Percentiles rank a stretch among this genome's conserved stretches.
These are phyloP conservation scores for Thraustochytrium striatum DNA, from an alignment of 352 stramenopile species.

Conservation along the genomic window DNA sequence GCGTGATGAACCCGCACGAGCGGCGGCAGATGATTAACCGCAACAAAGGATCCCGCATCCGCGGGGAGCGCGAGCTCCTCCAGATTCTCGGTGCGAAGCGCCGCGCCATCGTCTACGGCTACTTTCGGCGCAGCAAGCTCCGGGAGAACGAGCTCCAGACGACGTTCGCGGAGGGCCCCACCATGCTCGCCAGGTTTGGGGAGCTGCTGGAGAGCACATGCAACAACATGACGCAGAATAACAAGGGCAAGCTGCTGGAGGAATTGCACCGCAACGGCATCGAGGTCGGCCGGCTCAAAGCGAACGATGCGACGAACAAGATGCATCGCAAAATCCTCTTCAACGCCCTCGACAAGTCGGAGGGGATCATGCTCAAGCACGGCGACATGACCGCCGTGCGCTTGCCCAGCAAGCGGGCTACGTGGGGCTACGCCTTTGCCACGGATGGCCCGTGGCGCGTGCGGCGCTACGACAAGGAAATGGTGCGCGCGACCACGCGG, in stretches of 20 bases:
- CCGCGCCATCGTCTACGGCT: slow-evolving; percentile 3
- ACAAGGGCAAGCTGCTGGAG: slow-evolving; percentile 33
- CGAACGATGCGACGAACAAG: slow-evolving; percentile 32
- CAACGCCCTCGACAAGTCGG: not conserved
- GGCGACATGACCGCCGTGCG: not conserved
- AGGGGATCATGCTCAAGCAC: slow-evolving; percentile 11
- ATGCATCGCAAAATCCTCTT: slow-evolving; percentile 38
- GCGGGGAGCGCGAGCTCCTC: not conserved
- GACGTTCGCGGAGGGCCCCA: slow-evolving; percentile 1
- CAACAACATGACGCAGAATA: slow-evolving; percentile 44
- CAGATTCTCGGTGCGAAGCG: not conserved
- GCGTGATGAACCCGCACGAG: slow-evolving; percentile 25
- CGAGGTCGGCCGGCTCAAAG: slow-evolving; percentile 17
- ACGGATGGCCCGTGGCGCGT: slow-evolving; percentile 33
- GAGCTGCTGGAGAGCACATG: slow-evolving; percentile 35
- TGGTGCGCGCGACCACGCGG: not conserved
- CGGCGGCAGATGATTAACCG: not conserved
- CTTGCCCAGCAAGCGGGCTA: not conserved
- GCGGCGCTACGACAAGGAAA: slow-evolving; percentile 20
- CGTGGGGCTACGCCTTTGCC: slow-evolving; percentile 19
- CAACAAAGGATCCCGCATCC: not conserved
- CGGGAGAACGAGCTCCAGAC: slow-evolving; percentile 10
- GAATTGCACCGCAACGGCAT: slow-evolving; percentile 18
- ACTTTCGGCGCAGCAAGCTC: slow-evolving; percentile 14
- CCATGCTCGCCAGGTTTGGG: slow-evolving; percentile 18